Evolutionary conservation across 2,329 filamentous ascomycete genomes (phyloP).

Genomic region (Diplodia intermedia): DNA sequence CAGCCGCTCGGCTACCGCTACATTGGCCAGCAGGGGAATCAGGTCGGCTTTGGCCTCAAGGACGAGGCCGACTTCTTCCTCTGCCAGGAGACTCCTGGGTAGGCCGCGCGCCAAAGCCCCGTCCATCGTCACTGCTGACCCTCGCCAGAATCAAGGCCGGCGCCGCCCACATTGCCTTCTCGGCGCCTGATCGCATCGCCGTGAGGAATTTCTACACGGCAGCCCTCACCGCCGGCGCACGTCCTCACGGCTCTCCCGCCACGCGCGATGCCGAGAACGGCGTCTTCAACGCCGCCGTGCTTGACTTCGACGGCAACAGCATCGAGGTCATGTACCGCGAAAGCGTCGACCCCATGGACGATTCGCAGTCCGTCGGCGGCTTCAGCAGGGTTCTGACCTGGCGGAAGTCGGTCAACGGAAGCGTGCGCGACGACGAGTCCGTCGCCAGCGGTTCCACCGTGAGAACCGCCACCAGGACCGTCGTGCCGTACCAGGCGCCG

Average conservation of each 20-base stretch:
- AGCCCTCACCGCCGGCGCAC: constrained; percentile 70
- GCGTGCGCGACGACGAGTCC: constrained; percentile 40
- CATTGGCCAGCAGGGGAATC: constrained; percentile 66
- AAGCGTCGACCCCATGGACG: constrained; percentile 47
- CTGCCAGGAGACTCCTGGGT: constrained; percentile 66
- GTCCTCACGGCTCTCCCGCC: constrained; percentile 64
- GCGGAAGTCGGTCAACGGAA: constrained; percentile 43
- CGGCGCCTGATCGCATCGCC: constrained; percentile 68
- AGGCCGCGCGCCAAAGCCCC: constrained; percentile 38
- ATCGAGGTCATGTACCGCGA: constrained; percentile 76
- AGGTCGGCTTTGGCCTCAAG: constrained; percentile 66
- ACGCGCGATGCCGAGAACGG: constrained; percentile 60
- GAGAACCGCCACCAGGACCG: constrained; percentile 36
- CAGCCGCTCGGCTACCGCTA: constrained; percentile 80
- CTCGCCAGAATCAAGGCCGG: constrained; percentile 55
- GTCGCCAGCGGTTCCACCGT: constrained; percentile 30
- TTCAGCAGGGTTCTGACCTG: constrained; percentile 55
- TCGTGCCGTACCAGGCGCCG: constrained; percentile 33
- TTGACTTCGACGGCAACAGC: constrained; percentile 83
- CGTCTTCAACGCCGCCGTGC: constrained; percentile 69
- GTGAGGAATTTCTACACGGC: constrained; percentile 76
- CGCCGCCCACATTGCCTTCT: constrained; percentile 70
- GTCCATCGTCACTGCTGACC: background rate
- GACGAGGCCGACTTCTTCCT: constrained; percentile 69
- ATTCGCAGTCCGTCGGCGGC: constrained; percentile 44